Conservation (phyloP, 1,284 basidiomycete species). For the Trichosporon sp. region DNA sequence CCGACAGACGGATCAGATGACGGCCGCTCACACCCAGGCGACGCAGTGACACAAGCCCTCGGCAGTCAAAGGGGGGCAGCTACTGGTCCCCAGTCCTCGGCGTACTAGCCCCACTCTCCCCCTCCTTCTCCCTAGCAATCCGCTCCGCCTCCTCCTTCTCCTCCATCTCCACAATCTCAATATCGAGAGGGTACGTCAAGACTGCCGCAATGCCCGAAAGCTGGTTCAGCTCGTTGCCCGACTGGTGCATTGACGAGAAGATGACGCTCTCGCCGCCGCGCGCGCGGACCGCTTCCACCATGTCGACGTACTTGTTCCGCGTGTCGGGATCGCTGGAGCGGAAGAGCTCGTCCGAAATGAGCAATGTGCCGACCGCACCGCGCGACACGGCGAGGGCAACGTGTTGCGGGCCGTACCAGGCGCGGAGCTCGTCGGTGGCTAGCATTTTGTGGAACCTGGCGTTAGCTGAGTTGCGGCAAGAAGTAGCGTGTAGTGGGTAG, state of each 20-base stretch:
- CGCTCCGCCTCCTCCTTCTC: conserved; percentile 65
- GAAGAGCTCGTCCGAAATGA: conserved; percentile 94
- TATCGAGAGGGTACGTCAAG: conserved; percentile 89
- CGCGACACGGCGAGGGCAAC: conserved; percentile 85
- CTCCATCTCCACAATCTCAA: conserved; percentile 88
- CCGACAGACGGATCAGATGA: too few species aligned
- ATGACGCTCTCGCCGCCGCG: conserved; percentile 91
- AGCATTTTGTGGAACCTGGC: conserved; percentile 94
- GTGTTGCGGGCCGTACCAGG: conserved; percentile 97
- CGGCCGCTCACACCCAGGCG: too few species aligned
- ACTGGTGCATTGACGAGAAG: conserved; percentile 99
- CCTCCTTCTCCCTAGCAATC: conserved; percentile 32
- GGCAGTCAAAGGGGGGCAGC: neutral
- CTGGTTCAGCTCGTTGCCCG: conserved; percentile 88
- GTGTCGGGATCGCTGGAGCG: conserved; percentile 69
- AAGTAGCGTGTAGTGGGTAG: too few species aligned
- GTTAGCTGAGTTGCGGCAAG: neutral
- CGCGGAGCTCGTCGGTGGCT: conserved; percentile 84
- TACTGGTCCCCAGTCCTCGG: conserved; percentile 1
- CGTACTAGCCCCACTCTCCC: conserved; percentile 6
- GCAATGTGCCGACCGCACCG: conserved; percentile 86
- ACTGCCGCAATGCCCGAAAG: conserved; percentile 94
- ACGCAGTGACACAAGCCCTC: too few species aligned
- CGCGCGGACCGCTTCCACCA: conserved; percentile 82
- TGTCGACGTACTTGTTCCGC: conserved; percentile 74